Evolutionary conservation across 208 protist species (phyloP).

Genomic region (Strigomonas oncopelti): DNA sequence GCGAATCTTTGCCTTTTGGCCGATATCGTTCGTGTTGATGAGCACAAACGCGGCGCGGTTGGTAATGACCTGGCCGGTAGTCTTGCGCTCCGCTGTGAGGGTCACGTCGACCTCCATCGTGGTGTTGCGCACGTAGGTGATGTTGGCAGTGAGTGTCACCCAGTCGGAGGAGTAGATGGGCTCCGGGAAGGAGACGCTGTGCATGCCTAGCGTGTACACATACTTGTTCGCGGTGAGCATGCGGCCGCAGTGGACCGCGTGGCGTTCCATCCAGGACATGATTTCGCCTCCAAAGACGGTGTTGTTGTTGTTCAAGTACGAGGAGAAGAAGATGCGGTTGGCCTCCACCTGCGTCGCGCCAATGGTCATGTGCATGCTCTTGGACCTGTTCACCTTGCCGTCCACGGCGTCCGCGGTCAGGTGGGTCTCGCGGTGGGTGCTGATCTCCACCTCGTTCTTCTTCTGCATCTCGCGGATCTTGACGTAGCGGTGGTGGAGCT

Average conservation of each 20-base stretch:
- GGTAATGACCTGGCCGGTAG: constrained; percentile 43
- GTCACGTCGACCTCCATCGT: constrained; percentile 89
- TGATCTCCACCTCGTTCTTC: constrained; percentile 25
- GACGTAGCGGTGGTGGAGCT: constrained; percentile 56
- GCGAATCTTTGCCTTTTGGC: constrained; percentile 67
- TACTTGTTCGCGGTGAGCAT: constrained; percentile 87
- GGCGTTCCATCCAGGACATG: constrained; percentile 90
- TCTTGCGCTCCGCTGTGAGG: constrained; percentile 61
- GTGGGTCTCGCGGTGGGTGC: constrained; percentile 13
- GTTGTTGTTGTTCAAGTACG: constrained; percentile 89
- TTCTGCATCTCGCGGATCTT: constrained; percentile 40
- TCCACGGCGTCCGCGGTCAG: constrained; percentile 50
- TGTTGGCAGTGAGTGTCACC: constrained; percentile 75
- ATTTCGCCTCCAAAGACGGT: constrained; percentile 91
- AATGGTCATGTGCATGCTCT: constrained; percentile 57
- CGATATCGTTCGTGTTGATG: constrained; percentile 83
- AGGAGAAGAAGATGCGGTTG: constrained; percentile 85
- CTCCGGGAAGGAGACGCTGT: constrained; percentile 82
- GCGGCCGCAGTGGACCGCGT: constrained; percentile 82
- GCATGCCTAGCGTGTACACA: constrained; percentile 87
- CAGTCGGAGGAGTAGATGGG: constrained; percentile 84
- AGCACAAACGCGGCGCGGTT: constrained; percentile 86
- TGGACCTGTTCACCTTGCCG: constrained; percentile 55
- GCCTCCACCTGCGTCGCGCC: constrained; percentile 42
- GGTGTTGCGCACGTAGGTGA: constrained; percentile 86